Evolutionary conservation across 441 rosid species (phyloP).

Genomic region (Isatis lusitanica): DNA sequence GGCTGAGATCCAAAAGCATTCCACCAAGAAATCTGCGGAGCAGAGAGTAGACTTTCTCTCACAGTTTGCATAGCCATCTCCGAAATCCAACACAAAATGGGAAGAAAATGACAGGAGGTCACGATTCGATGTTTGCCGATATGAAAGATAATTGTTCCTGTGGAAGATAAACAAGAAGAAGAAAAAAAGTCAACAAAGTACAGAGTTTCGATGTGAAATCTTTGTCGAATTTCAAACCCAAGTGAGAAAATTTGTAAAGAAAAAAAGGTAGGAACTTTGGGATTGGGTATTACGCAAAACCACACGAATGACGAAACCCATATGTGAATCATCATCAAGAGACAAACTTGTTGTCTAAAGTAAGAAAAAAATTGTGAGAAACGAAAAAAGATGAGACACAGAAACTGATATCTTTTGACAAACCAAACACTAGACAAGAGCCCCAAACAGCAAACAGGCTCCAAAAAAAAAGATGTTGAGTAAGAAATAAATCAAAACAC

Average conservation of each 20-base stretch:
- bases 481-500: background rate
- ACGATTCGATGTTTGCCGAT: conserved; percentile 4
- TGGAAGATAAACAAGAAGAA: conserved; percentile 24
- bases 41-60: conserved; percentile 55
- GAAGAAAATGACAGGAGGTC: background rate
- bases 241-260: background rate
- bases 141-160: conserved; percentile 41
- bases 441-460: conserved; percentile 15
- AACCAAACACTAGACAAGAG: conserved; percentile 13
- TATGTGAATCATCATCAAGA: conserved; percentile 35
- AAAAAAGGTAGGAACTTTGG: conserved; percentile 29
- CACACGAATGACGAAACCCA: conserved; percentile 21
- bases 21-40: conserved; percentile 70
- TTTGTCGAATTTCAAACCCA: conserved; percentile 21
- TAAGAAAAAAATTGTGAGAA: conserved; percentile 20
- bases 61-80: conserved; percentile 79
- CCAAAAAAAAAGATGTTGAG: conserved; percentile 1
- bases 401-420: conserved; percentile 10
- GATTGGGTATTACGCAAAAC: conserved; percentile 37
- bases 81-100: conserved; percentile 24
- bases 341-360: conserved; percentile 38
- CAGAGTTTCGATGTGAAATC: conserved; percentile 23
- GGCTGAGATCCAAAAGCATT: conserved; percentile 56
- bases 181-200: conserved; percentile 18
- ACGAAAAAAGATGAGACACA: conserved; percentile 23